A percentile compares a stretch with the other conserved stretches of the same genome.
phyloP scores from a whole-genome alignment of 2,329 filamentous ascomycete species.

The Didymella lethalis region DNA sequence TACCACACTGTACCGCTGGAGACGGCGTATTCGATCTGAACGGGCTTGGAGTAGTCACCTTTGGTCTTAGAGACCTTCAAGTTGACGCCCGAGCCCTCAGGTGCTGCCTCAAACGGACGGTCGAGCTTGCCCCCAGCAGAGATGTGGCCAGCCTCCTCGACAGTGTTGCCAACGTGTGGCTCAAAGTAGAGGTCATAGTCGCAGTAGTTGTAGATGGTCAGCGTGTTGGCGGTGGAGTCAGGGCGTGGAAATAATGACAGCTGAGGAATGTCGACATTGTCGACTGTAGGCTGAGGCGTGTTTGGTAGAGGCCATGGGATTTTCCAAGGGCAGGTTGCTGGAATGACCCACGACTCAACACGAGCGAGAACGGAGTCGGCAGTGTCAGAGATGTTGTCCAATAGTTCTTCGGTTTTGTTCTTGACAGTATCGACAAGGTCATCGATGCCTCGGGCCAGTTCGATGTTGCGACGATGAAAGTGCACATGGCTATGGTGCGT shows the following conservation, averaged over 20 bases:
- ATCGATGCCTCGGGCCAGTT: constrained; percentile 12
- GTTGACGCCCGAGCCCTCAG: constrained; percentile 22
- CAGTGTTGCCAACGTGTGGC: constrained; percentile 16
- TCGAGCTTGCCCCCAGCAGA: constrained; percentile 17
- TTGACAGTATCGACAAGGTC: constrained; percentile 11
- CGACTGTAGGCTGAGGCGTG: constrained; percentile 20
- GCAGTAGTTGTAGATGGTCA: constrained; percentile 34
- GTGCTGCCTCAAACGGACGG: constrained; percentile 13
- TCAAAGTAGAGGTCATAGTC: constrained; percentile 25
- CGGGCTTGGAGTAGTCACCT: constrained; percentile 21
- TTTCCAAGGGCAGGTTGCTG: constrained; percentile 18
- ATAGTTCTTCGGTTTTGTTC: constrained; percentile 9
- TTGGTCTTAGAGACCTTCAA: constrained; percentile 25
- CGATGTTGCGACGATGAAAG: constrained; percentile 8
- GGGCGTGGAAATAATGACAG: constrained; percentile 26
- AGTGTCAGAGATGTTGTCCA: constrained; percentile 12
- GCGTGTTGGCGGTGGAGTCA: constrained; percentile 12
- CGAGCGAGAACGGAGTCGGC: constrained; percentile 16
- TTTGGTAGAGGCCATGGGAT: constrained; percentile 24
- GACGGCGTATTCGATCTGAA: constrained; percentile 28
- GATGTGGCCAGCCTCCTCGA: constrained; percentile 13
- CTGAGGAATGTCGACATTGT: constrained; percentile 20
- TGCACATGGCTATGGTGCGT: constrained; percentile 8
- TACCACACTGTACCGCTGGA: constrained; percentile 22
- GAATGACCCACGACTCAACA: constrained; percentile 18